Evolutionary conservation across 2,329 filamentous ascomycete species (phyloP).

Genomic region (Monosporascus sp.): DNA sequence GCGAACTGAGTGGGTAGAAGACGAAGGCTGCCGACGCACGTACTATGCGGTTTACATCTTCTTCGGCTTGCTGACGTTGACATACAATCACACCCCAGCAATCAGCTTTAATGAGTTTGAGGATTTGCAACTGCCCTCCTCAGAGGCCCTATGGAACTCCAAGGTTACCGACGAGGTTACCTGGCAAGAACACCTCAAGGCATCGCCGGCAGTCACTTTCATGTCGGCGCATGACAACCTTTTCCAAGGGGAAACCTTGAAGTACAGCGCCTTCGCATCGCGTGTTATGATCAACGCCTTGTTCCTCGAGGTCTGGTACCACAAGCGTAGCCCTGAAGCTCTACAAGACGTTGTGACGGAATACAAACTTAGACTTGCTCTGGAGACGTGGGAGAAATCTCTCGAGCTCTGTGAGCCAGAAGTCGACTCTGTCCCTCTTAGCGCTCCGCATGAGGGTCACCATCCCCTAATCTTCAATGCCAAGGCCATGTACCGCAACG

Average conservation of each 20-base stretch:
- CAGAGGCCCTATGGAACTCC: slow-evolving; percentile 90
- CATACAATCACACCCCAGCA: slow-evolving; percentile 95
- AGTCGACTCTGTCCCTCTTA: slow-evolving; percentile 79
- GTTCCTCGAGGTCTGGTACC: slow-evolving; percentile 97
- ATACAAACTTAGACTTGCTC: slow-evolving; percentile 90
- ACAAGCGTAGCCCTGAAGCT: slow-evolving; percentile 96
- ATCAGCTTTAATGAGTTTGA: slow-evolving; percentile 99
- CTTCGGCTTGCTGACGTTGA: slow-evolving; percentile 89
- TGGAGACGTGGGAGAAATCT: slow-evolving; percentile 99
- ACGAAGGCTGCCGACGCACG: slow-evolving; percentile 91
- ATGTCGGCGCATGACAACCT: slow-evolving; percentile 91
- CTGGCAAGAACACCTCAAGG: slow-evolving; percentile 76
- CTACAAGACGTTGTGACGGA: slow-evolving; percentile 96
- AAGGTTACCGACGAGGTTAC: slow-evolving; percentile 68
- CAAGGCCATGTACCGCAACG: slow-evolving; percentile 94
- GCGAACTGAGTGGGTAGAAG: slow-evolving; percentile 89
- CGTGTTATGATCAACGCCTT: slow-evolving; percentile 98
- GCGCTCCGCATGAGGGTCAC: slow-evolving; percentile 83
- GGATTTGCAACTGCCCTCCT: slow-evolving; percentile 83
- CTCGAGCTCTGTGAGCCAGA: slow-evolving; percentile 91
- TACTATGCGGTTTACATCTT: slow-evolving; percentile 99
- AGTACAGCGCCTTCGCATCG: slow-evolving; percentile 94
- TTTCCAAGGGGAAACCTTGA: slow-evolving; percentile 84
- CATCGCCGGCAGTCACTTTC: slow-evolving; percentile 74
- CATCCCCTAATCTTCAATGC: slow-evolving; percentile 98